Evolutionary conservation across 2,329 filamentous ascomycete species (phyloP), one percentile per base, ranked within the genome.

Genomic region (Exophiala viscosa): DNA sequence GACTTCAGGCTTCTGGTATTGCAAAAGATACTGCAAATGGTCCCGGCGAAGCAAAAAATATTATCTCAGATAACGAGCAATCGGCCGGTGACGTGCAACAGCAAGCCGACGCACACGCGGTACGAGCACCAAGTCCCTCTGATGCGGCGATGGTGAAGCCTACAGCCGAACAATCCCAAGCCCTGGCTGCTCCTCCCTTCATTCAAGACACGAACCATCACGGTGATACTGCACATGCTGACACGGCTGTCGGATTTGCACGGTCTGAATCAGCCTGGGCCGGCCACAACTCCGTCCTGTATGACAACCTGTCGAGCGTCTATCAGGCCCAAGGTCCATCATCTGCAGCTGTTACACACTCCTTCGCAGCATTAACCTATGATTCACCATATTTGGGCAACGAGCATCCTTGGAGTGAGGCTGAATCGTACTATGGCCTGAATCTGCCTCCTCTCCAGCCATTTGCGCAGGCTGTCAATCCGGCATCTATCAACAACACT

Each of bases 111-210:
- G 31, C 10, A 2, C 48, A 43, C 23, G 42, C 47, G 38, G 45
- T 17, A 34, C 58, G 68, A 42, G 60, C 65, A 11, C 64, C 67
- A 40, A 71, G 69, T 58, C 70, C 69, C 44, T 70, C 69, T 7
- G 68, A 71, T 55, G 68, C 68, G 15, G 69, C 69, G 39, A 67
- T 71, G 65, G 66, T 64, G 15, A 71, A 70, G 48, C 52, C 58
- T 17, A 50, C 28, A 9, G 38, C 40, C 20, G 41, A 44, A 36
- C 17, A 42, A 42, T 43, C 36, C 32, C 34, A 20, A n/a, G n/a
- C n/a, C n/a, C n/a, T 49, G 11, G 18, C 9, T 17, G 41, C 38
- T 47, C 42, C 48, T 36, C 44, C 40, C n/a, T 39, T 48, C 17
- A 14, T 47, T 14, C 20, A 43, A 10, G 13, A 31, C 11, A 17